phyloP scores from a whole-genome alignment of 1,139 yeast genomes.

The Suhomyces atakaporum region DNA sequence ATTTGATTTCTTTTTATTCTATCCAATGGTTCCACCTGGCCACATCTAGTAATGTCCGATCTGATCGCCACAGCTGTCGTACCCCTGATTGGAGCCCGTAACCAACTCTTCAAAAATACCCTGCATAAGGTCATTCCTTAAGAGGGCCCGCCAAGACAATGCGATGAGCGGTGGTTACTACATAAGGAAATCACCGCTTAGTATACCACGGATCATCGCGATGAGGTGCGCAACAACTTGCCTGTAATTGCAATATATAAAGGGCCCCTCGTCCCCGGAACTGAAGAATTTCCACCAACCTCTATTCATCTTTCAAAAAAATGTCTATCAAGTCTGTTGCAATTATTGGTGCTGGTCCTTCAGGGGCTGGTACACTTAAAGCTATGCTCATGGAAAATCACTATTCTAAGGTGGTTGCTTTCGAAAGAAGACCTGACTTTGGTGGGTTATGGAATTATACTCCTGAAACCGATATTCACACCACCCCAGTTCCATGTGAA shows the following conservation, averaged over 20 bases:
- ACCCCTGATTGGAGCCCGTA: conserved; percentile 4
- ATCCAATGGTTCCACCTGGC: too few relatives aligned
- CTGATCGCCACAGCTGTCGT: conserved; percentile 1
- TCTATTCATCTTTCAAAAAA: too few relatives aligned
- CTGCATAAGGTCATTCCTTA: too few relatives aligned
- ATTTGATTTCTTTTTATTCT: too few relatives aligned
- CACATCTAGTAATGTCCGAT: background rate
- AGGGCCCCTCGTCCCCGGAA: background rate
- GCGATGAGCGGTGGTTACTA: background rate
- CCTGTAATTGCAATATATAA: background rate
- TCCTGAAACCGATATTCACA: conserved; percentile 19
- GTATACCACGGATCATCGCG: conserved; percentile 2
- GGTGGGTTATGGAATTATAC: conserved; percentile 61
- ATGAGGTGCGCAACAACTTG: background rate
- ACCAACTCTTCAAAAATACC: background rate
- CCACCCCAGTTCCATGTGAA: conserved; percentile 24
- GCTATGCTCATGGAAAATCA: conserved; percentile 40
- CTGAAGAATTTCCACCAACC: background rate
- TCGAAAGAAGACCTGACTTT: conserved; percentile 48
- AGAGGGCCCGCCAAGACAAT: conserved; percentile 3
- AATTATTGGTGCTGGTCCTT: conserved; percentile 69
- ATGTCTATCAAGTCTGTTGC: conserved; percentile 37
- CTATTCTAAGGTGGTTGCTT: conserved; percentile 42
- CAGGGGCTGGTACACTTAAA: conserved; percentile 60
- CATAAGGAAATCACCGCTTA: background rate